Percentiles rank a stretch among this genome's conserved stretches.
Conservation (phyloP, 176 grass and related monocot genomes). For the Phoenix roebelenii region DNA sequence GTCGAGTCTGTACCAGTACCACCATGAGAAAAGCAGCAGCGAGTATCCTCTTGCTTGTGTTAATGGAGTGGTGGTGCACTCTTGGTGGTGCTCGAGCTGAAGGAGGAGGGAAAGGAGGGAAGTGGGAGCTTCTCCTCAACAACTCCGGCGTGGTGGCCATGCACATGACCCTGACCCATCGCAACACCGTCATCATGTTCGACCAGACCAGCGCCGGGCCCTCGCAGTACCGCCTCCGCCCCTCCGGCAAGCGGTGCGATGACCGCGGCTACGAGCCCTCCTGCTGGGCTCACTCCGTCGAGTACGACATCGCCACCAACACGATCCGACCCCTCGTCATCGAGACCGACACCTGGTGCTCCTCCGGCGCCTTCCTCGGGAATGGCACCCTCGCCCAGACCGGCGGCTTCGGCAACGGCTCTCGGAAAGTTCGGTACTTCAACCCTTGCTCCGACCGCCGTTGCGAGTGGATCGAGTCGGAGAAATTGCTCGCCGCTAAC, state of each 20-base stretch:
- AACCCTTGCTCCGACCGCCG: conserved; percentile 18
- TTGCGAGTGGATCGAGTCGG: conserved; percentile 18
- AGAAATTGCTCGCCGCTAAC: conserved; percentile 2
- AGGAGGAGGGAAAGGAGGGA: neutral
- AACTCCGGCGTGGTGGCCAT: conserved; percentile 38
- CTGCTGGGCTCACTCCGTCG: conserved; percentile 37
- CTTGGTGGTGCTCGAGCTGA: no score
- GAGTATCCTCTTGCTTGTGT: no score
- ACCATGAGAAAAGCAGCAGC: no score
- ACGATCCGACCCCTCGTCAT: conserved; percentile 29
- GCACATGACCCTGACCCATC: conserved; percentile 41
- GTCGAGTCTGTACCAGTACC: no score
- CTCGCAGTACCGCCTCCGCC: conserved; percentile 15
- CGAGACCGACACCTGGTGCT: conserved; percentile 39
- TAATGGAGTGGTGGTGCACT: no score
- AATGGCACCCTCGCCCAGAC: conserved; percentile 30
- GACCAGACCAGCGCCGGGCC: conserved; percentile 28
- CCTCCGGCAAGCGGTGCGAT: neutral
- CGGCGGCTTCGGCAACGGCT: conserved; percentile 25
- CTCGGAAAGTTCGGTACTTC: conserved; percentile 24
- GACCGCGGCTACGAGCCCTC: neutral
- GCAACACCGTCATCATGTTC: conserved; percentile 37
- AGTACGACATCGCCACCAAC: conserved; percentile 33
- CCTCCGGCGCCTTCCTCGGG: conserved; percentile 35
- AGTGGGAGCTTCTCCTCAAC: conserved; percentile 34